phyloP scores from a whole-genome alignment of 306 rosid species.

The Lathyrus oleraceus region DNA sequence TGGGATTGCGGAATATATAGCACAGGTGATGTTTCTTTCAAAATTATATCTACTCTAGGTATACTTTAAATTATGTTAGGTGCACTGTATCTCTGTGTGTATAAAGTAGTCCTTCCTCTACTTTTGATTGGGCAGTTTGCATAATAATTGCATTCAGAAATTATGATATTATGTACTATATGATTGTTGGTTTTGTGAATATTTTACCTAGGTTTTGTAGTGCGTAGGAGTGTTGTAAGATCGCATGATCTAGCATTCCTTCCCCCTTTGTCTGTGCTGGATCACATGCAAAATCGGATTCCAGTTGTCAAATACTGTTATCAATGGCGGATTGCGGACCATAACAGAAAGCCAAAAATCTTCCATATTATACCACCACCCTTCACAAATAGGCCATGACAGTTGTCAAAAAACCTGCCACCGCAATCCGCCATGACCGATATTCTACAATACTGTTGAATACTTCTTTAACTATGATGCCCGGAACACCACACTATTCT shows the following conservation, averaged over 20 bases:
- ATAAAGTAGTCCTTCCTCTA: slow-evolving; percentile 20
- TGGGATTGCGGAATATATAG: slow-evolving; percentile 96
- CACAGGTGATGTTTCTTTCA: slow-evolving; percentile 73
- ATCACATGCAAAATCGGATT: not conserved
- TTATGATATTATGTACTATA: slow-evolving; percentile 8
- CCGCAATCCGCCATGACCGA: too few relatives aligned
- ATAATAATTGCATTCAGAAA: slow-evolving; percentile 5
- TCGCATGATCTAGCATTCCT: not conserved
- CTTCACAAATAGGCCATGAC: too few relatives aligned
- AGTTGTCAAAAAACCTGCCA: too few relatives aligned
- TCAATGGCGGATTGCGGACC: too few relatives aligned
- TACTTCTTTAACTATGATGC: not conserved
- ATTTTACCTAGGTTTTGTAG: slow-evolving; percentile 18
- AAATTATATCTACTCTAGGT: slow-evolving; percentile 4
- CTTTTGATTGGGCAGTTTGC: slow-evolving; percentile 23
- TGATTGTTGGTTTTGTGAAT: slow-evolving; percentile 20
- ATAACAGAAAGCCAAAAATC: too few relatives aligned
- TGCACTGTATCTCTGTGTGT: slow-evolving; percentile 19
- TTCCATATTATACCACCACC: too few relatives aligned
- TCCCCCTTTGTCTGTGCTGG: not conserved
- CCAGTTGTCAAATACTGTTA: not conserved
- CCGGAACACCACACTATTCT: not conserved
- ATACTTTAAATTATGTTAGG: slow-evolving; percentile 2
- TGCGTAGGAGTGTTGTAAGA: not conserved
- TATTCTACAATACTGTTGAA: too few relatives aligned